Percentiles rank a stretch among this genome's conserved stretches.
These are phyloP conservation scores for Phellopilus nigrolimitatus DNA, from an alignment of 1,284 basidiomycete species.

Conservation along the genomic window DNA sequence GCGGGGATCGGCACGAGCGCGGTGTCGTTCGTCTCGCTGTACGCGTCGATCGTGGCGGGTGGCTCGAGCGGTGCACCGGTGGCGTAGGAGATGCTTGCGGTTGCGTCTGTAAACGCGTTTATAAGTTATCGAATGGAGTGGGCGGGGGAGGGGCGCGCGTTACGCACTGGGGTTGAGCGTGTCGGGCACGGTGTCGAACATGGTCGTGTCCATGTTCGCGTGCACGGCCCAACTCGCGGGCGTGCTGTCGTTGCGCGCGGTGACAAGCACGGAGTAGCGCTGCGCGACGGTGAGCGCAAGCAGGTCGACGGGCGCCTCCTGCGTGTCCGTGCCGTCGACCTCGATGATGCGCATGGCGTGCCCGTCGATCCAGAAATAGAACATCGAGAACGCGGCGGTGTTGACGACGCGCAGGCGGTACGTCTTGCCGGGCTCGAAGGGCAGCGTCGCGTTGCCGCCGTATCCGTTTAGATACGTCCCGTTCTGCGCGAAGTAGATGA, in stretches of 20 bases:
- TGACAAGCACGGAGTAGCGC: slow-evolving; percentile 90
- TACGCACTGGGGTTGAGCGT: slow-evolving; percentile 67
- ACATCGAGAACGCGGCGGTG: slow-evolving; percentile 65
- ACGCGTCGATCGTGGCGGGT: slow-evolving; percentile 39
- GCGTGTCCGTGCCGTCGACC: slow-evolving; percentile 81
- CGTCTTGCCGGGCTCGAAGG: slow-evolving; percentile 79
- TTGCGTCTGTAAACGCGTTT: slow-evolving; percentile 69
- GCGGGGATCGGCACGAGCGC: slow-evolving; percentile 51
- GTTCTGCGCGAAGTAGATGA: slow-evolving; percentile 84
- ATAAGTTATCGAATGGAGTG: neutral
- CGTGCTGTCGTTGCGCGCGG: slow-evolving; percentile 84
- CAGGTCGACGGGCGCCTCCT: slow-evolving; percentile 66
- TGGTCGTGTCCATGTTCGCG: slow-evolving; percentile 81
- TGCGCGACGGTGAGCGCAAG: slow-evolving; percentile 82
- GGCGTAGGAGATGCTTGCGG: slow-evolving; percentile 69
- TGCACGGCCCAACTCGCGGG: slow-evolving; percentile 83
- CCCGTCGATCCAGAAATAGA: slow-evolving; percentile 88
- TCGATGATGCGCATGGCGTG: slow-evolving; percentile 90
- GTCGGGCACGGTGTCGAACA: slow-evolving; percentile 81
- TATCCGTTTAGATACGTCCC: slow-evolving; percentile 70
- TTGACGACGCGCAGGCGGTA: slow-evolving; percentile 81
- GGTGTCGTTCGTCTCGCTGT: slow-evolving; percentile 57
- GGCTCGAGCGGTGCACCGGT: slow-evolving; percentile 44
- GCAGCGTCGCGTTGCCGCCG: slow-evolving; percentile 83
- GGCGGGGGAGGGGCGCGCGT: neutral